Percentiles rank a stretch among this genome's conserved stretches.
phyloP scores from a whole-genome alignment of 2,329 filamentous ascomycete species.

The Beauveria brongniartii region DNA sequence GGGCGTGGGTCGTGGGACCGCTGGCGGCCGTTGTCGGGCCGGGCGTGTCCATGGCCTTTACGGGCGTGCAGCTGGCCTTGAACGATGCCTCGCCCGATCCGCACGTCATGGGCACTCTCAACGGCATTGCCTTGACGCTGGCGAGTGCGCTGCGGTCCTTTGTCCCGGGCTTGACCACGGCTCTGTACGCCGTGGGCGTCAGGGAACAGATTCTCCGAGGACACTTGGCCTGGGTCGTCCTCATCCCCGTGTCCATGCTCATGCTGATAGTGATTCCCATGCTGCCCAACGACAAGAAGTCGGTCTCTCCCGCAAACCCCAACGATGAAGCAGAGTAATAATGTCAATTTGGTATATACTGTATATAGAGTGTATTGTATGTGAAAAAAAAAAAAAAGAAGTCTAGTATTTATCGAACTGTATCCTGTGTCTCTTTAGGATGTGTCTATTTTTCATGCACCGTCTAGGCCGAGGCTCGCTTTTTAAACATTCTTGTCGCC shows the following conservation, averaged over 20 bases:
- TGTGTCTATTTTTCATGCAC: not conserved
- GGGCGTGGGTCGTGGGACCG: slow-evolving; percentile 48
- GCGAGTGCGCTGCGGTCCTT: slow-evolving; percentile 56
- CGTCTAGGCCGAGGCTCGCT: not conserved
- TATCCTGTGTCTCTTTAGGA: not conserved
- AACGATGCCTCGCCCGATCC: slow-evolving; percentile 65
- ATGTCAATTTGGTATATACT: not conserved
- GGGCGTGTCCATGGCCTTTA: slow-evolving; percentile 62
- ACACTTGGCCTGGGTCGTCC: slow-evolving; percentile 36
- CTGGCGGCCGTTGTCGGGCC: slow-evolving; percentile 44
- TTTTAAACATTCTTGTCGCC: slow-evolving; percentile 8
- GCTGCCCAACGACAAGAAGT: slow-evolving; percentile 21
- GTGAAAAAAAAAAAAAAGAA: not conserved
- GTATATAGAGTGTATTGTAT: not conserved
- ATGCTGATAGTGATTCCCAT: slow-evolving; percentile 20
- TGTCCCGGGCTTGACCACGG: slow-evolving; percentile 57
- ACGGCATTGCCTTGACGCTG: slow-evolving; percentile 52
- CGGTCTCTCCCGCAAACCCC: not conserved
- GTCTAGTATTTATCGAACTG: not conserved
- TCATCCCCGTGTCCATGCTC: slow-evolving; percentile 23
- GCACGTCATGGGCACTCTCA: slow-evolving; percentile 60
- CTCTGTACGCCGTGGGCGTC: slow-evolving; percentile 60
- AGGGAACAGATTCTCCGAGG: slow-evolving; percentile 53
- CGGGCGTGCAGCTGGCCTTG: slow-evolving; percentile 61
- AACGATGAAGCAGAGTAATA: not conserved